These are phyloP conservation scores for Fusarium lyarnte DNA, from an alignment of 2,329 filamentous ascomycete genomes.

Conservation along the genomic window DNA sequence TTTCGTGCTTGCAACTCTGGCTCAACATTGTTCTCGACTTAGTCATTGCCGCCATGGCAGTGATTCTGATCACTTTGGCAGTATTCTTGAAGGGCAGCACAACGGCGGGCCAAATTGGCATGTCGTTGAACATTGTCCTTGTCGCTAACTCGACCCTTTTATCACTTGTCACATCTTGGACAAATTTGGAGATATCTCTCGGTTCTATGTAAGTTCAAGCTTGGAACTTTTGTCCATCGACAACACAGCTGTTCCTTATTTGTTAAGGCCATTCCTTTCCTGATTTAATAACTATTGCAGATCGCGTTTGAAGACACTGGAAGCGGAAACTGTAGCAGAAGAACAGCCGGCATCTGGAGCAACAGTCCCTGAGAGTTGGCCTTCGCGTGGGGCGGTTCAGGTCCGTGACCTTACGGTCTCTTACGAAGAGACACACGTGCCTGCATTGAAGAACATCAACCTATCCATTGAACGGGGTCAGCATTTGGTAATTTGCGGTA, in stretches of 20 bases:
- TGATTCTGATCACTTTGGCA: neutral
- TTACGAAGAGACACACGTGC: neutral
- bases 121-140: neutral
- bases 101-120: neutral
- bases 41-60: neutral
- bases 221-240: too few relatives aligned
- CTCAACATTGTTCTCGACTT: neutral
- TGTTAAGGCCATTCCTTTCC: fast-evolving
- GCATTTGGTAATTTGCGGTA: neutral
- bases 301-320: neutral
- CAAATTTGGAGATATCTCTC: neutral
- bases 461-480: neutral
- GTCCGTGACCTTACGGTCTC: neutral
- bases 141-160: neutral
- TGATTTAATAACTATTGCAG: fast-evolving
- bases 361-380: fast-evolving
- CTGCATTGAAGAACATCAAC: neutral
- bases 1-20: neutral
- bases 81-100: neutral
- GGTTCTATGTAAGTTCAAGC: neutral
- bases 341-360: fast-evolving
- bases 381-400: neutral
- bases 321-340: neutral
- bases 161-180: neutral
- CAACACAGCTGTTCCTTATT: too few relatives aligned